phyloP scores from a whole-genome alignment of 805 yeast genomes.

The Candida vaughaniae region DNA sequence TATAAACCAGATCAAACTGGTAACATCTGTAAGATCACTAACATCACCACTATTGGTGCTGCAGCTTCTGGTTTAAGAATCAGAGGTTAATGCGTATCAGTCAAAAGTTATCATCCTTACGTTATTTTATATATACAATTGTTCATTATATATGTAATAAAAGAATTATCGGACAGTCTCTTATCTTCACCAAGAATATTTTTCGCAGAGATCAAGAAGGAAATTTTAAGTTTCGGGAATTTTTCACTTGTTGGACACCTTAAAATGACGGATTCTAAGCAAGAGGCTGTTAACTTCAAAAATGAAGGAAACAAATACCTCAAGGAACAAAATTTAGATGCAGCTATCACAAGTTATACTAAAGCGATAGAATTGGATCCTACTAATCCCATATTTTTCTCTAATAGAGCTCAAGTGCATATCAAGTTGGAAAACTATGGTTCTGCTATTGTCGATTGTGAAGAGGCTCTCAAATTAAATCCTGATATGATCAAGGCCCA shows the following conservation, averaged over 20 bases:
- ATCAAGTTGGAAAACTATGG: constrained; percentile 87
- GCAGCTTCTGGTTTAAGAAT: constrained; percentile 84
- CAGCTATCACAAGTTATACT: constrained; percentile 71
- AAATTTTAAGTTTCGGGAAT: no score
- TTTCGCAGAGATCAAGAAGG: no score
- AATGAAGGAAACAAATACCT: constrained; percentile 72
- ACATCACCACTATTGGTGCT: constrained; percentile 79
- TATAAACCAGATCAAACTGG: constrained; percentile 81
- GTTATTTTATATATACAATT: no score
- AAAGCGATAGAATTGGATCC: constrained; percentile 68
- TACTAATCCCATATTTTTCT: constrained; percentile 60
- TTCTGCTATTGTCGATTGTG: constrained; percentile 76
- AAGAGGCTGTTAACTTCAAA: constrained; percentile 52
- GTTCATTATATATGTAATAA: no score
- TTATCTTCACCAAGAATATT: no score
- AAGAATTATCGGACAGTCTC: no score
- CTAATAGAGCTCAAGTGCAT: constrained; percentile 89
- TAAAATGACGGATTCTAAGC: not conserved
- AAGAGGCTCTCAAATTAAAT: constrained; percentile 66
- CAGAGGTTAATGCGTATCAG: constrained; percentile 3
- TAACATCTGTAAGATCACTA: constrained; percentile 70
- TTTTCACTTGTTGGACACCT: no score
- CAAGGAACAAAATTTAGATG: constrained; percentile 59
- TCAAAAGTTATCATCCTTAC: no score
- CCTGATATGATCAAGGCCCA: constrained; percentile 72